A percentile compares a stretch with the other conserved stretches of the same genome.
Evolutionary conservation across 805 yeast species (phyloP).

Genomic region (Zygosaccharomyces gambellarensis): DNA sequence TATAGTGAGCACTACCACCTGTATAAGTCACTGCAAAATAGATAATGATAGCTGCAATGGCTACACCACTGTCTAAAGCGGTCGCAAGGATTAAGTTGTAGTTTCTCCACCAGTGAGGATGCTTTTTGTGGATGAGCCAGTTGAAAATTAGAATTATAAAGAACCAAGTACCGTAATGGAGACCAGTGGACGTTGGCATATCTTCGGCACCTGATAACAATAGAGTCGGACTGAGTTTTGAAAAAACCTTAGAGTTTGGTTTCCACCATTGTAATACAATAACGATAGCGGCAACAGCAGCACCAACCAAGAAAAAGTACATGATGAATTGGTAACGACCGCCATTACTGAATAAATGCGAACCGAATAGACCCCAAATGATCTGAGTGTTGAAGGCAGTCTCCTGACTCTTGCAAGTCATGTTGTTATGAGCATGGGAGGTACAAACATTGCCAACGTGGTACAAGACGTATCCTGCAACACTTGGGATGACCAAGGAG

Average conservation of each 20-base stretch:
- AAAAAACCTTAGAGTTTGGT: slow-evolving; percentile 40
- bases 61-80: slow-evolving; percentile 63
- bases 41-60: slow-evolving; percentile 54
- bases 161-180: slow-evolving; percentile 54
- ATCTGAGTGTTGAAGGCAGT: slow-evolving; percentile 53
- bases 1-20: slow-evolving; percentile 33
- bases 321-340: slow-evolving; percentile 50
- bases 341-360: slow-evolving; percentile 47
- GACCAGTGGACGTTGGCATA: slow-evolving; percentile 68
- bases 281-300: slow-evolving; percentile 40
- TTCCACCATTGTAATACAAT: slow-evolving; percentile 36
- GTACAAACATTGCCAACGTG: slow-evolving; percentile 42
- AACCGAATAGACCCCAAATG: slow-evolving; percentile 63
- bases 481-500: slow-evolving; percentile 39
- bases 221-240: slow-evolving; percentile 57
- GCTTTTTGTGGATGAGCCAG: slow-evolving; percentile 50
- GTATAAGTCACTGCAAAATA: slow-evolving; percentile 48
- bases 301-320: slow-evolving; percentile 60
- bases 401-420: slow-evolving; percentile 44
- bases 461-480: slow-evolving; percentile 40
- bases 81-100: slow-evolving; percentile 65
- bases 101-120: slow-evolving; percentile 70
- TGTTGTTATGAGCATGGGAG: slow-evolving; percentile 39
- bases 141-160: slow-evolving; percentile 53
- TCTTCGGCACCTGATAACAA: slow-evolving; percentile 49